phyloP scores from a whole-genome alignment of 352 stramenopile species.

The Globisporangium radiosum region DNA sequence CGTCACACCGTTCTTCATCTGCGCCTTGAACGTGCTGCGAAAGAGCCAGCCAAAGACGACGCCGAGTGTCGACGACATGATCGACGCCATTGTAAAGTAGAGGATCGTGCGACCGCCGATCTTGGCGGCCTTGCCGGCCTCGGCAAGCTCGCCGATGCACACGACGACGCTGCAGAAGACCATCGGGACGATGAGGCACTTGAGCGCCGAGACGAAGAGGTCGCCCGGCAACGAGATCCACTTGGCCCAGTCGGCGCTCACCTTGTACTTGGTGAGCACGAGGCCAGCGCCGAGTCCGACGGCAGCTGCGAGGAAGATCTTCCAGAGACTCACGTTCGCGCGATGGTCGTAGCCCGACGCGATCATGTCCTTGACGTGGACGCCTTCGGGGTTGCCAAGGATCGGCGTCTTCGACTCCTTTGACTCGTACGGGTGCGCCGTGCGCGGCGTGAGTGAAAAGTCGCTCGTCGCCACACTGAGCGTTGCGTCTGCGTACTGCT shows the following conservation, averaged over 20 bases:
- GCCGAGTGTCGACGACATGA: slow-evolving; percentile 20
- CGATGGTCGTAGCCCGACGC: slow-evolving; percentile 5
- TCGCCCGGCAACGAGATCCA: slow-evolving; percentile 30
- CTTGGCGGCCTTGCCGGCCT: slow-evolving; percentile 20
- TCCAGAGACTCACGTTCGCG: slow-evolving; percentile 9
- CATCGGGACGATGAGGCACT: slow-evolving; percentile 34
- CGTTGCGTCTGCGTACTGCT: too few species aligned
- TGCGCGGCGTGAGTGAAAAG: too few species aligned
- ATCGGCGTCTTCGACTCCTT: neutral
- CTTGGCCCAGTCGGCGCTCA: slow-evolving; percentile 8
- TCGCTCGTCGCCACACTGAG: too few species aligned
- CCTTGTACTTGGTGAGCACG: slow-evolving; percentile 17
- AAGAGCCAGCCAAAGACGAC: slow-evolving; percentile 23
- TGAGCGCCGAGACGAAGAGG: slow-evolving; percentile 35
- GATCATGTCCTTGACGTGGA: slow-evolving; percentile 9
- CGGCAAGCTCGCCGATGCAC: slow-evolving; percentile 24
- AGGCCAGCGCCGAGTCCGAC: slow-evolving; percentile 22
- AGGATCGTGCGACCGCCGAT: slow-evolving; percentile 25
- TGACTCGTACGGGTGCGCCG: too few species aligned
- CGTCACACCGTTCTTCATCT: slow-evolving; percentile 7
- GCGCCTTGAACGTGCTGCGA: slow-evolving; percentile 12
- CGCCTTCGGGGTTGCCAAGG: neutral
- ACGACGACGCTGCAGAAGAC: slow-evolving; percentile 31
- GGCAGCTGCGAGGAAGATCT: slow-evolving; percentile 14
- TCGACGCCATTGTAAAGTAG: slow-evolving; percentile 20